phyloP scores from a whole-genome alignment of 1,284 basidiomycete genomes.

The Puccinia novopanici region DNA sequence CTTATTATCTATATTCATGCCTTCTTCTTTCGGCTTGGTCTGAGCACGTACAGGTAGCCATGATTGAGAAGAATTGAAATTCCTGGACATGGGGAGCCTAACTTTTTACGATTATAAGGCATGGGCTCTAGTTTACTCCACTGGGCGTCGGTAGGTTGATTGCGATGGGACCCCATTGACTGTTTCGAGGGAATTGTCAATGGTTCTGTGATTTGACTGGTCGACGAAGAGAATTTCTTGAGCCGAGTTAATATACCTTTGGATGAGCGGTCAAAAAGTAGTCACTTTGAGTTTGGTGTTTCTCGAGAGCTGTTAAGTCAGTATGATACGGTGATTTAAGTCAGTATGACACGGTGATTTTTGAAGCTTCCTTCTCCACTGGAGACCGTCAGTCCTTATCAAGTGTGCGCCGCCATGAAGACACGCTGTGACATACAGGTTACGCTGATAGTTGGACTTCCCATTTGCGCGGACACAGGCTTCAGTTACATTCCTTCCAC shows the following conservation, averaged over 20 bases:
- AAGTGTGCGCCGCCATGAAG: background rate
- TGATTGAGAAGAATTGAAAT: constrained; percentile 31
- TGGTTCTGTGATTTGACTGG: background rate
- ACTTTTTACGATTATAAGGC: constrained; percentile 22
- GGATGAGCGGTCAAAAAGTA: background rate
- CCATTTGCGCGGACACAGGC: background rate
- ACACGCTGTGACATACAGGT: constrained; percentile 4
- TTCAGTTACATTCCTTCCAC: background rate
- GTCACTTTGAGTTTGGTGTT: background rate
- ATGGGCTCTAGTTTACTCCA: background rate
- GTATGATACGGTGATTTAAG: no score
- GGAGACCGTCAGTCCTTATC: background rate
- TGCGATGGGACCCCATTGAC: background rate
- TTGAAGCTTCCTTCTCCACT: background rate
- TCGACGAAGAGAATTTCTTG: background rate
- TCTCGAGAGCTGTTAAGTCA: background rate
- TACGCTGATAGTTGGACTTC: background rate
- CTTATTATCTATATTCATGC: background rate
- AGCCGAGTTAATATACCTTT: background rate
- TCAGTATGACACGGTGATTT: background rate
- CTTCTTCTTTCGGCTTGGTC: background rate
- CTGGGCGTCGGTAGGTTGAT: background rate
- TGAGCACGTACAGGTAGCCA: constrained; percentile 23
- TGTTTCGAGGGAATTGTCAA: background rate
- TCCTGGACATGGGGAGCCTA: constrained; percentile 34